These are phyloP conservation scores for Ramaria sp. DNA, from an alignment of 768 basidiomycete genomes.

Conservation along the genomic window DNA sequence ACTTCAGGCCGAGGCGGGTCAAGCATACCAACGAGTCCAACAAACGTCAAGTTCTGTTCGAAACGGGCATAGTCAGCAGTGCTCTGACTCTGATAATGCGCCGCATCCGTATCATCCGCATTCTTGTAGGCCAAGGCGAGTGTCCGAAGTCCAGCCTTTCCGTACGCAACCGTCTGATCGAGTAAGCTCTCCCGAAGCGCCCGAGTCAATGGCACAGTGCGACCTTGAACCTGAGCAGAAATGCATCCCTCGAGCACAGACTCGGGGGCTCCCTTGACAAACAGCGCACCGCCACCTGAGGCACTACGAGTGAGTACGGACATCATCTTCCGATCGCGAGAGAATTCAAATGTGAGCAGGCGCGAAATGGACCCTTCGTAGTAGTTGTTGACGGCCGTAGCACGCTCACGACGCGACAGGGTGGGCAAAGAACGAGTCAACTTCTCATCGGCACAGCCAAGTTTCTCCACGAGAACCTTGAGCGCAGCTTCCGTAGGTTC, in stretches of 20 bases:
- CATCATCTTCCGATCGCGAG: conserved; percentile 98
- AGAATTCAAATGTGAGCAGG: conserved; percentile 93
- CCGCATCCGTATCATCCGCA: conserved; percentile 61
- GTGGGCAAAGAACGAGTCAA: conserved; percentile 44
- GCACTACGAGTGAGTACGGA: conserved; percentile 74
- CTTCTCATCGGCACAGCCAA: conserved; percentile 61
- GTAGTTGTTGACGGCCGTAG: conserved; percentile 76
- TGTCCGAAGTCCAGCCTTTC: conserved; percentile 74
- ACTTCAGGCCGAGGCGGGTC: conserved; percentile 97
- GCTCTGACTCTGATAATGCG: conserved; percentile 74
- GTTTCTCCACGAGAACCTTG: conserved; percentile 90
- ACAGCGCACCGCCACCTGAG: conserved; percentile 47
- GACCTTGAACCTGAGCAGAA: conserved; percentile 55
- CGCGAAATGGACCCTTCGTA: conserved; percentile 68
- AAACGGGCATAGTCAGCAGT: conserved; percentile 80
- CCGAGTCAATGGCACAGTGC: conserved; percentile 52
- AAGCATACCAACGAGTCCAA: conserved; percentile 94
- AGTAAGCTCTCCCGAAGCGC: conserved; percentile 51
- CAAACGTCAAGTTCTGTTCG: conserved; percentile 87
- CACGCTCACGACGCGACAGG: conserved; percentile 51
- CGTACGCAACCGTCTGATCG: conserved; percentile 61
- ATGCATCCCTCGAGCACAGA: conserved; percentile 86
- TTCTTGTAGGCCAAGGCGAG: conserved; percentile 86
- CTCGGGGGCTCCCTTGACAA: conserved; percentile 96
- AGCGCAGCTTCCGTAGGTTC: conserved; percentile 98